A percentile compares a stretch with the other conserved stretches of the same genome.
Conservation (phyloP, 306 rosid species). For the Prosopis cineraria region DNA sequence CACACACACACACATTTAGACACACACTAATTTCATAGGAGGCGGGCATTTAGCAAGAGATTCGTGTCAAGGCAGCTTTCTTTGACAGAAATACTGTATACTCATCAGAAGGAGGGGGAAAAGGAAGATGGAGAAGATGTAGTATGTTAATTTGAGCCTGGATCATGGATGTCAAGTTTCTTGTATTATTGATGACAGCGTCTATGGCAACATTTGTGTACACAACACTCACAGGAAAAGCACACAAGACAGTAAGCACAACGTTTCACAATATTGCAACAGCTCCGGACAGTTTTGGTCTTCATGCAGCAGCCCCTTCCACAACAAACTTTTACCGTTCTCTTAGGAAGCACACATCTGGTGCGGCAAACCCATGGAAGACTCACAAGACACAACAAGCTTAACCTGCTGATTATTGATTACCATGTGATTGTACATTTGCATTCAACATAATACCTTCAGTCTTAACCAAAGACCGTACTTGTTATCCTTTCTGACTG, state of each 20-base stretch:
- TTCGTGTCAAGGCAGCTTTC: too few relatives aligned
- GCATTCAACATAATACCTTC: background rate
- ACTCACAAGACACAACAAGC: constrained; percentile 1
- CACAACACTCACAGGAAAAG: constrained; percentile 9
- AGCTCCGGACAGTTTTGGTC: constrained; percentile 17
- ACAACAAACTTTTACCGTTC: constrained; percentile 21
- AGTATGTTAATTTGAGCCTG: too few relatives aligned
- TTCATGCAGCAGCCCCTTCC: constrained; percentile 27
- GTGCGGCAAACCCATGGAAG: constrained; percentile 35
- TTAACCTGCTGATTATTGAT: background rate
- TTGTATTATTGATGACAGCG: constrained; percentile 14
- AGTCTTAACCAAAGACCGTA: background rate
- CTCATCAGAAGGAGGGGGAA: too few relatives aligned
- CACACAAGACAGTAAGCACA: constrained; percentile 3
- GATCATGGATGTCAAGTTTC: too few relatives aligned
- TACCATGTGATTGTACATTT: background rate
- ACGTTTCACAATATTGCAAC: constrained; percentile 23
- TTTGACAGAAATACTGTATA: too few relatives aligned
- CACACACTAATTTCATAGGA: too few relatives aligned
- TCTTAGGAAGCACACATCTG: constrained; percentile 15
- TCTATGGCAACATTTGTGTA: background rate
- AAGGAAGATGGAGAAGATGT: too few relatives aligned
- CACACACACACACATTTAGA: too few relatives aligned
- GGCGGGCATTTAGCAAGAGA: too few relatives aligned
- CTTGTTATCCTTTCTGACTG: background rate